Evolutionary conservation across 148 eudicot genomes (phyloP), one percentile per base, ranked within the genome.

Genomic region (Arbutus unedo): DNA sequence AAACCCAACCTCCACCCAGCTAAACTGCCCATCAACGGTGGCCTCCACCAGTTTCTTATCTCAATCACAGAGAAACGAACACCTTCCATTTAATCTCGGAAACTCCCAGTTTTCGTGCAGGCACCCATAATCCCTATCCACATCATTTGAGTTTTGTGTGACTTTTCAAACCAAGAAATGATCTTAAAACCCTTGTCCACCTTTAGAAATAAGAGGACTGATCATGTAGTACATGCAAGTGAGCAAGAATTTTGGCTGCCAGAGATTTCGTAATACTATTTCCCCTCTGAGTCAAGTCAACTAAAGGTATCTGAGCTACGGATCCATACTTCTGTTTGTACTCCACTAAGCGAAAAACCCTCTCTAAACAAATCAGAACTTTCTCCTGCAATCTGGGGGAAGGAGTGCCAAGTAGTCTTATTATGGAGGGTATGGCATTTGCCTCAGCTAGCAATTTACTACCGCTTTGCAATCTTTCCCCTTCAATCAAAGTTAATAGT

Each of bases 171-270:
- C 15, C 4, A 16, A 68, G 53, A 21, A 51, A 67, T 76, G 62
- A 31, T 8, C 9, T 2, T 5, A 7, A 25, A 76, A 4, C 73
- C 13, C 51, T 57, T 57, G 56, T 62, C 19, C 9, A 18, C 64
- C 47, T 66, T 84, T 81, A 88, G 85, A 88, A 88, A 68, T 79
- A 88, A 44, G 90, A 83, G 21, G 90, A 88, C 76, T 88, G 88
- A 6, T 86, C 88, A 50, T 82, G 88, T 57, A 88, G 88, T 18
- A 88, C 86, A 76, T 86, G 84, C 23, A 88, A 60, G 50, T 84
- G 88, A 82, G 88, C 90, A 82, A 88, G 86, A 31, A 86, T 80
- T 83, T 51, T 84, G 6, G 90, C 90, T 9, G 90, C 90, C 56
- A 84, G 78, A 67, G 90, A 77, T 80, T 80, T 88, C 44, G 79